These are phyloP conservation scores for Lentinula boryana DNA, from an alignment of 768 basidiomycete genomes.

Conservation along the genomic window DNA sequence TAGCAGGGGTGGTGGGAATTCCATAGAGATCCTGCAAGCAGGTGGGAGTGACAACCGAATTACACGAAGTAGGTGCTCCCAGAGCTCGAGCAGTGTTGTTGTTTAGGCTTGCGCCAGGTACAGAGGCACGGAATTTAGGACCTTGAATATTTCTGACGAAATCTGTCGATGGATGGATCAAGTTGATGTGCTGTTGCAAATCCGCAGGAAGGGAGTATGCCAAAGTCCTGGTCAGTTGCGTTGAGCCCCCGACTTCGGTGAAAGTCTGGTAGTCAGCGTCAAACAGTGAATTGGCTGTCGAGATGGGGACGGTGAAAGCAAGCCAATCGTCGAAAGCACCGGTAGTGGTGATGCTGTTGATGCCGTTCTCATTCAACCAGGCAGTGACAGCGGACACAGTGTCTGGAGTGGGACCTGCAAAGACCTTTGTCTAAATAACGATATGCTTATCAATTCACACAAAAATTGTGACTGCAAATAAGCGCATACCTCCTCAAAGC, in stretches of 20 bases:
- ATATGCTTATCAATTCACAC: neutral
- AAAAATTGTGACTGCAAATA: neutral
- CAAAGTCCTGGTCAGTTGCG: constrained; percentile 19
- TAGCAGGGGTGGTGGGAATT: constrained; percentile 24
- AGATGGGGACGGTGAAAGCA: constrained; percentile 16
- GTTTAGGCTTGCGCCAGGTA: constrained; percentile 8
- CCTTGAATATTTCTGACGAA: constrained; percentile 11
- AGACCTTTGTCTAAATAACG: constrained; percentile 18
- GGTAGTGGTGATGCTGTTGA: constrained; percentile 14
- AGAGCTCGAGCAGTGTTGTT: constrained; percentile 9
- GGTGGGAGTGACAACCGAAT: constrained; percentile 21
- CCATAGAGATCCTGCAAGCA: constrained; percentile 29
- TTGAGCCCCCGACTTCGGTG: constrained; percentile 15
- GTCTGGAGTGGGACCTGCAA: constrained; percentile 18
- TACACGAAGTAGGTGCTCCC: constrained; percentile 21
- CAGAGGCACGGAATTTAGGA: constrained; percentile 13
- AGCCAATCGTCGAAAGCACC: constrained; percentile 21
- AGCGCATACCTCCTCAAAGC: constrained; percentile 27
- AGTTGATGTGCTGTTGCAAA: constrained; percentile 18
- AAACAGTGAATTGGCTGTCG: constrained; percentile 21
- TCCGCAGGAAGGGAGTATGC: constrained; percentile 19
- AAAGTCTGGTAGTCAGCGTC: constrained; percentile 20
- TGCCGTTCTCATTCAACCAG: constrained; percentile 18
- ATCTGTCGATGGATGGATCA: constrained; percentile 24
- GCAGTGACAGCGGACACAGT: constrained; percentile 18